Evolutionary conservation across 148 eudicot genomes (phyloP).

Genomic region (Polygonum aviculare): DNA sequence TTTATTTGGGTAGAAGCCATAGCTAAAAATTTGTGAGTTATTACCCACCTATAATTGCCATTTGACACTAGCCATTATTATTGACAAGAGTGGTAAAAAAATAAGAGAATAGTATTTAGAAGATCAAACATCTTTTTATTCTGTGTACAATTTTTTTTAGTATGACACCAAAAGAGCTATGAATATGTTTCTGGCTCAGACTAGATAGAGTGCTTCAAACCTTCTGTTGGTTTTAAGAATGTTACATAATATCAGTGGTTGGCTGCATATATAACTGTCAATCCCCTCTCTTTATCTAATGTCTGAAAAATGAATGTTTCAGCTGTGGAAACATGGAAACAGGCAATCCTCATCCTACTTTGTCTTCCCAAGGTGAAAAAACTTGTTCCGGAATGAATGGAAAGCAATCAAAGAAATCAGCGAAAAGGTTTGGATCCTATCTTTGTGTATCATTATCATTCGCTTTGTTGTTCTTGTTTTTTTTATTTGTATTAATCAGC

Average conservation of each 20-base stretch:
- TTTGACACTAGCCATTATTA: neutral
- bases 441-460: neutral
- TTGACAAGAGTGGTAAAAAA: neutral
- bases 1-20: neutral
- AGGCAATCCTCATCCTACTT: neutral
- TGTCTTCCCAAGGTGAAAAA: slow-evolving; percentile 2
- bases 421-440: neutral
- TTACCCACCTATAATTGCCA: neutral
- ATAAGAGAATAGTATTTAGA: neutral
- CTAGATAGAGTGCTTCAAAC: too few species aligned
- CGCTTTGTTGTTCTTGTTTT: neutral
- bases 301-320: neutral
- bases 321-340: slow-evolving; percentile 1
- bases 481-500: neutral
- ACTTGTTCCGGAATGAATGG: neutral
- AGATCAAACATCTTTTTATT: neutral
- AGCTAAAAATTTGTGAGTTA: neutral
- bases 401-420: neutral
- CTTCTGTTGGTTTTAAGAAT: neutral
- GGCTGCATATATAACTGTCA: neutral
- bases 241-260: neutral
- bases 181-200: neutral
- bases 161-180: too few species aligned
- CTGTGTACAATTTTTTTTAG: neutral
- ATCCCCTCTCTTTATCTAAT: neutral